Conservation (phyloP, 2,329 filamentous ascomycete genomes). For the Biscogniauxia marginata region DNA sequence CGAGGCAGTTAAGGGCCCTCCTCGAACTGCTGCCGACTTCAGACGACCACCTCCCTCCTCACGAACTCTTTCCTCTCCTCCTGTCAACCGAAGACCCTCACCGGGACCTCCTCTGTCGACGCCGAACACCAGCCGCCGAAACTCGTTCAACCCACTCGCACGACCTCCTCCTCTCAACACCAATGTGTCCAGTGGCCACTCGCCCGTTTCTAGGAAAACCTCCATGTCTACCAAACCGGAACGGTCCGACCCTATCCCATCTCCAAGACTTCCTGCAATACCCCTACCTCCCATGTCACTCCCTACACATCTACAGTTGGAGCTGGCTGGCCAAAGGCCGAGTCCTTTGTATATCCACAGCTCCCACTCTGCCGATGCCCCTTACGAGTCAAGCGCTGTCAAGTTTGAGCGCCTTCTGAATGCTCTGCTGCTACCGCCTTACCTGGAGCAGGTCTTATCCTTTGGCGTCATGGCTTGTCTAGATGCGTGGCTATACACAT, state of each 20-base stretch:
- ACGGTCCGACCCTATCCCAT: slow-evolving; percentile 37
- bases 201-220: slow-evolving; percentile 6
- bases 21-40: slow-evolving; percentile 28
- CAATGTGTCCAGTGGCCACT: slow-evolving; percentile 25
- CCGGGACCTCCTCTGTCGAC: slow-evolving; percentile 31
- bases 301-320: slow-evolving; percentile 63
- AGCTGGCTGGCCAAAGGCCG: slow-evolving; percentile 60
- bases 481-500: slow-evolving; percentile 94
- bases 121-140: slow-evolving; percentile 41
- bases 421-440: slow-evolving; percentile 77
- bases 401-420: slow-evolving; percentile 92
- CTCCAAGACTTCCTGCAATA: slow-evolving; percentile 54
- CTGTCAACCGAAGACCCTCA: slow-evolving; percentile 41
- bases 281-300: slow-evolving; percentile 66
- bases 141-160: slow-evolving; percentile 47
- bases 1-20: slow-evolving; percentile 21
- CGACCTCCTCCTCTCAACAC: slow-evolving; percentile 47
- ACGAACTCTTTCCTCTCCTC: slow-evolving; percentile 53
- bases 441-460: slow-evolving; percentile 78
- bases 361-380: slow-evolving; percentile 55
- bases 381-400: slow-evolving; percentile 88
- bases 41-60: slow-evolving; percentile 36
- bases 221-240: slow-evolving; percentile 19
- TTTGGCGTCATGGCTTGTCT: slow-evolving; percentile 91
- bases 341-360: slow-evolving; percentile 66